These are phyloP conservation scores for Fusarium begoniae DNA, from an alignment of 2,329 filamentous ascomycete species.

Conservation along the genomic window DNA sequence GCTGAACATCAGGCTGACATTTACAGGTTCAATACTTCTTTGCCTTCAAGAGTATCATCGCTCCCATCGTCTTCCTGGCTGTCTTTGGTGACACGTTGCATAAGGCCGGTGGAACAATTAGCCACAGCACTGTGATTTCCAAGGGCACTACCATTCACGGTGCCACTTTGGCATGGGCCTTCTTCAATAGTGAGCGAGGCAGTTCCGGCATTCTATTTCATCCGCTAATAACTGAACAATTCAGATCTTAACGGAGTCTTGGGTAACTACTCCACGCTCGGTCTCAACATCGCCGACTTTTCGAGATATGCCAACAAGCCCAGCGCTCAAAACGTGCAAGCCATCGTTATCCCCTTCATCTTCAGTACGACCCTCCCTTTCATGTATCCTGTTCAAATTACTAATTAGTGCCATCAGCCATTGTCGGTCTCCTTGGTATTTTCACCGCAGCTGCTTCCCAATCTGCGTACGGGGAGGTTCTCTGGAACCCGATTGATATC, in stretches of 20 bases:
- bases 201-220: background rate
- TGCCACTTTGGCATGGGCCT: constrained; percentile 1
- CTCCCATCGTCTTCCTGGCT: background rate
- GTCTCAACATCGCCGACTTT: constrained; percentile 5
- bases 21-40: background rate
- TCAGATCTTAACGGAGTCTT: constrained; percentile 4
- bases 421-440: constrained; percentile 1
- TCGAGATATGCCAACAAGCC: constrained; percentile 9
- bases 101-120: background rate
- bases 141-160: constrained; percentile 2
- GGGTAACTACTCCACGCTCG: constrained; percentile 5
- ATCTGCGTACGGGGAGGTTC: background rate
- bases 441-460: constrained; percentile 3
- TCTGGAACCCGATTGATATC: constrained; percentile 3
- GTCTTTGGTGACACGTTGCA: constrained; percentile 2
- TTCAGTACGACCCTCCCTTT: background rate
- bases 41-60: background rate
- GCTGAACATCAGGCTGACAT: background rate
- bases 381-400: background rate
- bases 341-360: constrained; percentile 1
- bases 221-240: background rate
- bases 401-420: background rate
- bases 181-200: background rate
- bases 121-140: background rate
- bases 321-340: constrained; percentile 5